Conservation (phyloP, 2,329 filamentous ascomycete genomes). For the Botryosphaeria dothidea region DNA sequence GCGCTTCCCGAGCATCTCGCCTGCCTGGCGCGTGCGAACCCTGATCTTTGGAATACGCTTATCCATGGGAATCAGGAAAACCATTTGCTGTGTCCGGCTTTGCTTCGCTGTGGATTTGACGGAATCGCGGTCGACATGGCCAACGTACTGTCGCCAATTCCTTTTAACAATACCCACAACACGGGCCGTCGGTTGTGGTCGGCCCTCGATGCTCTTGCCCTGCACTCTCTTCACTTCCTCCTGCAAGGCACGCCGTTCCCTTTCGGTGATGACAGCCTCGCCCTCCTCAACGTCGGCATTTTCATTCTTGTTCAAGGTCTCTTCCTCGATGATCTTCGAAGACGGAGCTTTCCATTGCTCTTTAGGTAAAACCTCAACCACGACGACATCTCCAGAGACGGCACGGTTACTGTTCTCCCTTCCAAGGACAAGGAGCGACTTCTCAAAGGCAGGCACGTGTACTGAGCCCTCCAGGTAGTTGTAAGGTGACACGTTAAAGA, state of each 20-base stretch:
- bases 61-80: slow-evolving; percentile 97
- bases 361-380: slow-evolving; percentile 88
- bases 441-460: slow-evolving; percentile 86
- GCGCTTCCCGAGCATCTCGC: slow-evolving; percentile 85
- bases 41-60: slow-evolving; percentile 96
- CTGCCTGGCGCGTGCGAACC: slow-evolving; percentile 85
- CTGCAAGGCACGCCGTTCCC: slow-evolving; percentile 81
- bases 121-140: slow-evolving; percentile 87
- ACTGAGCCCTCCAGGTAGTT: slow-evolving; percentile 96
- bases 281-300: slow-evolving; percentile 81
- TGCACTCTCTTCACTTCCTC: slow-evolving; percentile 89
- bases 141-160: slow-evolving; percentile 98
- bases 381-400: slow-evolving; percentile 87
- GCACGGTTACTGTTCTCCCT: slow-evolving; percentile 95
- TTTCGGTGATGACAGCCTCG: slow-evolving; percentile 78
- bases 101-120: slow-evolving; percentile 72
- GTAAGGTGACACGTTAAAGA: slow-evolving; percentile 95
- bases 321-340: slow-evolving; percentile 93
- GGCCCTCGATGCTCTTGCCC: slow-evolving; percentile 71
- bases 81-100: slow-evolving; percentile 82
- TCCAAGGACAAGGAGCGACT: slow-evolving; percentile 82
- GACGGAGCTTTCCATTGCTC: slow-evolving; percentile 98
- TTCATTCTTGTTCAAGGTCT: slow-evolving; percentile 86
- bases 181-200: slow-evolving; percentile 84
- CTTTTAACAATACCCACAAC: slow-evolving; percentile 92